Evolutionary conservation across 2,329 filamentous ascomycete genomes (phyloP), one percentile per base, ranked within the genome.

Genomic region (Scedosporium minutisporum): DNA sequence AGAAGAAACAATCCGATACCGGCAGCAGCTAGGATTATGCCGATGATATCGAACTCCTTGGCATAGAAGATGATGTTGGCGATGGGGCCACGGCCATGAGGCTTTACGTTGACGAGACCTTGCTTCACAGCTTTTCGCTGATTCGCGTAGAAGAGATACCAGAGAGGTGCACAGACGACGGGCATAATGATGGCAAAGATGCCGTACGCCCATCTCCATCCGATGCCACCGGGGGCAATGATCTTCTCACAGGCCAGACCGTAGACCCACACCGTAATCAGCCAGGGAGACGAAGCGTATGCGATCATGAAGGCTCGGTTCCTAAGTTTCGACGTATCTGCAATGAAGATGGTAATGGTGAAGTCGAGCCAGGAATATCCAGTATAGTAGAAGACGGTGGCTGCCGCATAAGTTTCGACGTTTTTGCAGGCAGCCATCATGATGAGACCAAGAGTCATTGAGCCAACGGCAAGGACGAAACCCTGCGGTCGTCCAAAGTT

Each of bases 191-290:
- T 86, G 63, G 82, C 77, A 73, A 85, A 89, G 65, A 83, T 78
- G 58, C 87, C 87, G 65, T 87, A 87, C 4, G 81, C 87, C 88
- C 87, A 90, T 62, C 86, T 79, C 82, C 83, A 90, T 58, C 80
- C 82, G 4, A 79, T 74, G n/a, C 79, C 73, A 14, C 51, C 51
- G 12, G 51, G 51, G 6, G 71, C 64, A 21, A 83, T 74, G 61
- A 87, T 80, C 1, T 74, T 72, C 10, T 82, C 75, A 0, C 82
- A 80, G 60, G 87, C 81, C 27, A 79, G 81, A 0, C 84, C 81
- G 3, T 84, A 83, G n/a, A 84, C 79, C 76, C 84, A 90, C 5
- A 86, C 83, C 0, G 85, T 87, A 62, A 85, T 78, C 65, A 90
- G 80, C 69, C 86, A 88, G 1, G 87, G 87, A 1, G 87, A 83